These are phyloP conservation scores for Sugiyamaella qingdaonensis DNA, from an alignment of 805 yeast species.

Conservation along the genomic window DNA sequence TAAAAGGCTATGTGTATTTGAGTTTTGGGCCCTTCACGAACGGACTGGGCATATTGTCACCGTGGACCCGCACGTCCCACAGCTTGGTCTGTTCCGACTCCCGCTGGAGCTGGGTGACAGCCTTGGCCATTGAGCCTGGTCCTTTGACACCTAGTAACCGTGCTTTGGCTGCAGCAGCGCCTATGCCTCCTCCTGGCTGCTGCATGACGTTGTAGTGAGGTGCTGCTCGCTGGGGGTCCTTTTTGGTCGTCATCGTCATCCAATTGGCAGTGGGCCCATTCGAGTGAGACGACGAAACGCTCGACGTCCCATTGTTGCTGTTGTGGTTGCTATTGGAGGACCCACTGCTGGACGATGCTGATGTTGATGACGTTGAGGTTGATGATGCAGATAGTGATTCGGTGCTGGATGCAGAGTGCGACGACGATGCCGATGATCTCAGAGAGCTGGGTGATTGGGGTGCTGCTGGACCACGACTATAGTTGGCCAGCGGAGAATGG, in stretches of 20 bases:
- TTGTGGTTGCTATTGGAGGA: neutral
- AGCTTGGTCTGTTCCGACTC: constrained; percentile 23
- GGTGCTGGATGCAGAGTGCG: constrained; percentile 1
- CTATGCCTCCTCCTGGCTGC: constrained; percentile 21
- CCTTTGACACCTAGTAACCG: constrained; percentile 30
- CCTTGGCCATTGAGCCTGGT: constrained; percentile 27
- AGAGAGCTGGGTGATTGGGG: constrained; percentile 5
- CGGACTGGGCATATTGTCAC: constrained; percentile 33
- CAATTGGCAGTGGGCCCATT: constrained; percentile 13
- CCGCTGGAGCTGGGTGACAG: constrained; percentile 30
- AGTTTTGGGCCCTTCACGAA: constrained; percentile 24
- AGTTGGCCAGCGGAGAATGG: neutral
- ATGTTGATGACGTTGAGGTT: constrained; percentile 13
- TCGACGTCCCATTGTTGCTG: too few species aligned
- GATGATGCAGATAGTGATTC: constrained; percentile 4
- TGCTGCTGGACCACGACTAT: constrained; percentile 4
- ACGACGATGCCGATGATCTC: constrained; percentile 6
- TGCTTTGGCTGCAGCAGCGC: constrained; percentile 30
- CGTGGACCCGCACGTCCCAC: constrained; percentile 26
- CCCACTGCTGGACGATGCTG: constrained; percentile 10
- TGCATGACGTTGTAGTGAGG: constrained; percentile 16
- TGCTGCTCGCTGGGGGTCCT: constrained; percentile 14
- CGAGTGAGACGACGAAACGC: neutral
- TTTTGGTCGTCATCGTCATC: constrained; percentile 15
- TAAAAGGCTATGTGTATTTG: too few species aligned